A percentile compares a stretch with the other conserved stretches of the same genome.
Conservation (phyloP, 345 rosid genomes). For the Dipteronia dyeriana region DNA sequence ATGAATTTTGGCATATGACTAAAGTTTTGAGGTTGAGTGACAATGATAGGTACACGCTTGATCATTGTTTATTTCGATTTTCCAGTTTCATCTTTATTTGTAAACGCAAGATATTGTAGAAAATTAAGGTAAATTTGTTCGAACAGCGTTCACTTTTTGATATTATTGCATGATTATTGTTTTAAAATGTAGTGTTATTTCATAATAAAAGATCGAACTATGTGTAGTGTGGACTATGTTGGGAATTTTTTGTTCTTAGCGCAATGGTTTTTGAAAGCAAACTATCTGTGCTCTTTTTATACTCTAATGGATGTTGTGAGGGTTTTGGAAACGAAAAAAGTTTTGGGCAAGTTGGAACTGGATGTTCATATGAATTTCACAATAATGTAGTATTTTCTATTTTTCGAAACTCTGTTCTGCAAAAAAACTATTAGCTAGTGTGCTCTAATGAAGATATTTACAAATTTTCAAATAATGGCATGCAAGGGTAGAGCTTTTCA, state of each 20-base stretch:
- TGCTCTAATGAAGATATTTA: background rate
- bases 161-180: background rate
- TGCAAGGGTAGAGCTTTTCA: slow-evolving; percentile 90
- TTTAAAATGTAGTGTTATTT: background rate
- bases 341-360: background rate
- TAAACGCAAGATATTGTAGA: too few species aligned
- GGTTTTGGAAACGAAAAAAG: background rate
- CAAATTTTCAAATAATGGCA: slow-evolving; percentile 11
- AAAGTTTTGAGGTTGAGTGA: slow-evolving; percentile 67
- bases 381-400: background rate
- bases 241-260: too few species aligned
- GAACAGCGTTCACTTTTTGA: background rate
- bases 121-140: too few species aligned
- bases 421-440: background rate
- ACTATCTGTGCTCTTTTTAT: background rate
- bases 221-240: background rate
- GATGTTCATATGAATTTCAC: background rate
- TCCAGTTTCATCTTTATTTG: too few species aligned
- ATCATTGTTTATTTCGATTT: background rate
- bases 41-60: slow-evolving; percentile 47
- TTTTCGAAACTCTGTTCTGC: background rate
- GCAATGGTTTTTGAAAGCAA: too few species aligned
- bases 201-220: too few species aligned
- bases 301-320: background rate
- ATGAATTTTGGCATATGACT: slow-evolving; percentile 88